These are phyloP conservation scores for Fusarium subglutinans DNA, from an alignment of 2,329 filamentous ascomycete species.

Conservation along the genomic window DNA sequence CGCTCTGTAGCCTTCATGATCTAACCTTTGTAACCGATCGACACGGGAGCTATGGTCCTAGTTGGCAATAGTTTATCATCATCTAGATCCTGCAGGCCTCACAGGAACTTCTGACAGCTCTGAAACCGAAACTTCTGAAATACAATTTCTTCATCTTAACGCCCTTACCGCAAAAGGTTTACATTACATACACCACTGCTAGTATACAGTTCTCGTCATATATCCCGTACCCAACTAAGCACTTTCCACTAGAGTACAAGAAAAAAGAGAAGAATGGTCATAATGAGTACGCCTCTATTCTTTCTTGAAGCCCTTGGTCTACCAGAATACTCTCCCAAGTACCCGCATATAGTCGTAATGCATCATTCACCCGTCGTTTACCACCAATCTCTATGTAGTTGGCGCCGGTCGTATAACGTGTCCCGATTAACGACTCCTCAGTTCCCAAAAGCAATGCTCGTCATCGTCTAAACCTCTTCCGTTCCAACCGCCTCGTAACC, in stretches of 20 bases:
- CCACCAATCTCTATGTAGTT: slow-evolving; percentile 20
- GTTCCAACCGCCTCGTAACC: slow-evolving; percentile 71
- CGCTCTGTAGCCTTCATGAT: background rate
- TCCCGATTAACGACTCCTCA: slow-evolving; percentile 9
- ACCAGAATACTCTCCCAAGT: slow-evolving; percentile 8
- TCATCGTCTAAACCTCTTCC: slow-evolving; percentile 56
- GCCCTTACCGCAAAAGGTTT: slow-evolving; percentile 8
- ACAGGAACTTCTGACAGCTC: background rate
- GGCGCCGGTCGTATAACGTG: slow-evolving; percentile 19
- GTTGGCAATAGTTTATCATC: background rate
- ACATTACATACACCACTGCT: slow-evolving; percentile 33
- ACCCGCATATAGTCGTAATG: slow-evolving; percentile 32
- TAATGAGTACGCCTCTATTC: background rate
- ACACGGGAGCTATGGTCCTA: background rate
- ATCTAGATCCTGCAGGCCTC: background rate
- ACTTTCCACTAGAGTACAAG: slow-evolving; percentile 2
- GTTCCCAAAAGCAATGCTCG: background rate
- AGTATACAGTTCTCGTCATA: slow-evolving; percentile 33
- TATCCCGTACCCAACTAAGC: slow-evolving; percentile 22
- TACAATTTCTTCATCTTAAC: slow-evolving; percentile 18
- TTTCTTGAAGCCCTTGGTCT: background rate
- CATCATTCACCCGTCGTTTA: slow-evolving; percentile 31
- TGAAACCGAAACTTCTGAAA: slow-evolving; percentile 7
- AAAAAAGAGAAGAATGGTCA: background rate
- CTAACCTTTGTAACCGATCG: background rate